Evolutionary conservation across 2,329 filamentous ascomycete species (phyloP).

Genomic region (Cordyceps sp.): DNA sequence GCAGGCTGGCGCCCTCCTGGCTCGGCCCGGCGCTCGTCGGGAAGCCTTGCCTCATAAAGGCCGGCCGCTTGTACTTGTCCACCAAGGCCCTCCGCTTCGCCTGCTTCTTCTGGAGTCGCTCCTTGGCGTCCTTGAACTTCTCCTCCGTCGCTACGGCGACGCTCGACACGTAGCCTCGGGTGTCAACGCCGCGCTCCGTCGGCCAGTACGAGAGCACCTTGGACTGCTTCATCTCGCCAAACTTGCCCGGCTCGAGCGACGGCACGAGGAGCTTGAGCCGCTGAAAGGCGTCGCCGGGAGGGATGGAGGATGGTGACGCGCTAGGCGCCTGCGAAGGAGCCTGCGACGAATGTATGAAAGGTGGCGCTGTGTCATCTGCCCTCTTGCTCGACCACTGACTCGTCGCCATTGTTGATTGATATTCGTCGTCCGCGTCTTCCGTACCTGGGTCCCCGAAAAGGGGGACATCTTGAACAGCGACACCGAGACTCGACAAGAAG

Average conservation of each 20-base stretch:
- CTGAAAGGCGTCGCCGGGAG: slow-evolving; percentile 13
- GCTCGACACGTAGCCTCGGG: slow-evolving; percentile 20
- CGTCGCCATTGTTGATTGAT: no score
- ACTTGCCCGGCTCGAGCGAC: slow-evolving; percentile 9
- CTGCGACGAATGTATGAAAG: no score
- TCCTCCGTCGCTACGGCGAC: slow-evolving; percentile 18
- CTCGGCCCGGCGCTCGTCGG: slow-evolving; percentile 2
- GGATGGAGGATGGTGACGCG: slow-evolving; percentile 1
- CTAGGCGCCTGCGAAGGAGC: no score
- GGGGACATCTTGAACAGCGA: slow-evolving; percentile 16
- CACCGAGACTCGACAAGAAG: slow-evolving; percentile 17
- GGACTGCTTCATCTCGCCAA: slow-evolving; percentile 11
- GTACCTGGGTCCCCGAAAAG: slow-evolving; percentile 10
- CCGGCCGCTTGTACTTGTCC: slow-evolving; percentile 16
- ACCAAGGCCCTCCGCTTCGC: slow-evolving; percentile 15
- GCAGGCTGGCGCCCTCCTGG: slow-evolving; percentile 4
- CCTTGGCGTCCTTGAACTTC: slow-evolving; percentile 16
- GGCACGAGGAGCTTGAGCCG: slow-evolving; percentile 18
- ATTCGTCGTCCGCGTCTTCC: slow-evolving; percentile 2
- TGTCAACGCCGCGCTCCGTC: slow-evolving; percentile 16
- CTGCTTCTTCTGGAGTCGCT: slow-evolving; percentile 16
- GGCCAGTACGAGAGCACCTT: slow-evolving; percentile 22
- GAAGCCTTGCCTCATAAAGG: slow-evolving; percentile 11
- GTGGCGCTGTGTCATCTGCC: no score
- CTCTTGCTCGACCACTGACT: no score